Base-by-base conservation (phyloP, 495 filamentous ascomycete species). In the Aspergillus campestris region DNA sequence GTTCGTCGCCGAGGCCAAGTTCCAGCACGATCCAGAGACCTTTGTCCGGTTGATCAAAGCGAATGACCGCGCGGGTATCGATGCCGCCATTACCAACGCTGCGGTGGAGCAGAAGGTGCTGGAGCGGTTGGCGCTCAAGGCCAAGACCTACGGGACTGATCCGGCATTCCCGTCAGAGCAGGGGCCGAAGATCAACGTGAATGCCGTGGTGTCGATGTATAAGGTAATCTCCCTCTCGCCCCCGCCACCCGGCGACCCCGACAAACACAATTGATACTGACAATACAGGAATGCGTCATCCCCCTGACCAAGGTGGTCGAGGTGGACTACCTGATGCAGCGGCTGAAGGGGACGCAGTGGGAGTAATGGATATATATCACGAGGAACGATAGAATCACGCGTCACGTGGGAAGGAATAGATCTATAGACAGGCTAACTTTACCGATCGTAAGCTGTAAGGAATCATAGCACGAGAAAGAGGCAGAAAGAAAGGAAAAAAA, bases 1-100 rank as follows among this genome's bases (percentile, higher is more conserved):
- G 72, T 96, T 96, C 58, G 94, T 99, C 5, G 94, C 94, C 8
- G 94, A 99, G 72, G 83, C 86, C n/a, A 99, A 99, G 73, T 99
- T 96, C 64, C 79, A 75, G 55, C 79, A 84, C 46, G 87, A 95
- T 53, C 77, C 81, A 28, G 87, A 91, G 54, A 70, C 60, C 44
- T 97, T 89, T 63, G 87, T 88, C 1, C 61, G 68, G 42, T 60
- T 96, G 67, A 96, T 99, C 62, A 78, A 78, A 53, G 81, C 75
- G 9, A 80, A 72, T 42, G 90, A 99, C 66, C 71, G 87, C 4
- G 64, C 73, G 8, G 94, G 82, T 3, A 87, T 99, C 49, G 89
- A 82, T 58, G 81, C 75, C 28, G 90, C 90, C 13, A 99, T 99
- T 62, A 97, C 92, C 31, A 82, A 97, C 66, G 66, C 77, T 38